These are phyloP conservation scores for Globisporangium canariense DNA, from an alignment of 352 stramenopile genomes.

Conservation along the genomic window DNA sequence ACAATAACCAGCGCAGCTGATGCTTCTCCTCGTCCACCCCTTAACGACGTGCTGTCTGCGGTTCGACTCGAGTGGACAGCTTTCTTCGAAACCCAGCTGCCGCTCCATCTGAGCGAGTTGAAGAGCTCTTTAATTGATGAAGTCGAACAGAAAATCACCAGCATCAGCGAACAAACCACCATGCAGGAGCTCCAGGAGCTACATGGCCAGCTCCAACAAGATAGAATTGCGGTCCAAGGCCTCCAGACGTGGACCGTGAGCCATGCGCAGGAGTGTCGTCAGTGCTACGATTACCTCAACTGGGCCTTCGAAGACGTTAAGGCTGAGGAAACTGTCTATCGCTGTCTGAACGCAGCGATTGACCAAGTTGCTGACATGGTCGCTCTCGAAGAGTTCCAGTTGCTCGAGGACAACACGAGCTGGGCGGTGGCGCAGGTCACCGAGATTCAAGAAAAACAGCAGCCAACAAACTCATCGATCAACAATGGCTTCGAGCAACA, in stretches of 20 bases:
- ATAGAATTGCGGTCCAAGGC: slow-evolving; percentile 15
- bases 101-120: slow-evolving; percentile 13
- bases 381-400: slow-evolving; percentile 17
- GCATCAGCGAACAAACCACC: neutral
- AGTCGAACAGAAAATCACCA: slow-evolving; percentile 2
- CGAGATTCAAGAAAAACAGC: slow-evolving; percentile 7
- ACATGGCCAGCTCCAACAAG: slow-evolving; percentile 8
- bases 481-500: neutral
- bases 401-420: slow-evolving; percentile 13
- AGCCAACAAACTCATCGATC: neutral
- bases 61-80: neutral
- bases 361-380: slow-evolving; percentile 28
- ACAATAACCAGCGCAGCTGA: neutral
- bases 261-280: slow-evolving; percentile 45
- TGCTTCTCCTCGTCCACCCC: neutral
- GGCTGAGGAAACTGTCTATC: slow-evolving; percentile 26
- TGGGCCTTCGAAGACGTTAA: slow-evolving; percentile 34
- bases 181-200: slow-evolving; percentile 1
- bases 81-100: slow-evolving; percentile 11
- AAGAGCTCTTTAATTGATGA: slow-evolving; percentile 18
- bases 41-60: neutral
- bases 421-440: neutral
- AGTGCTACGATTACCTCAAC: slow-evolving; percentile 53
- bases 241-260: slow-evolving; percentile 40
- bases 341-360: slow-evolving; percentile 25